phyloP scores from a whole-genome alignment of 306 rosid genomes.

The Cucurbita argyrosperma region DNA sequence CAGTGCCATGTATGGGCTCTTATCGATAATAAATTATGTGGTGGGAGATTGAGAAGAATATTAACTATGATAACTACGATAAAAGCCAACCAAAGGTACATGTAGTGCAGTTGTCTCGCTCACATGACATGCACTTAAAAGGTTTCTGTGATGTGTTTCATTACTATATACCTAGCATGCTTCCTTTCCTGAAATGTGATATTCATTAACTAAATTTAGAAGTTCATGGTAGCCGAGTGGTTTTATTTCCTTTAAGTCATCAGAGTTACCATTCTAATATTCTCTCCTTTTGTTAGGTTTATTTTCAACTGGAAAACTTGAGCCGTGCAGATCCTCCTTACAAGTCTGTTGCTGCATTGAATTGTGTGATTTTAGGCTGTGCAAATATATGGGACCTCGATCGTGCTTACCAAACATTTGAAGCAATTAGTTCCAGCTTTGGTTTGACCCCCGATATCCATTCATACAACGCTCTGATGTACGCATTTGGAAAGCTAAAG shows the following conservation, averaged over 20 bases:
- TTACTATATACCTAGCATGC: not conserved
- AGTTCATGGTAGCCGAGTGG: not conserved
- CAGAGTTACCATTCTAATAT: slow-evolving; percentile 13
- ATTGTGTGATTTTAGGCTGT: slow-evolving; percentile 78
- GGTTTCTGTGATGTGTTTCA: not conserved
- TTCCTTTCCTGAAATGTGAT: not conserved
- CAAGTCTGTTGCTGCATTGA: slow-evolving; percentile 82
- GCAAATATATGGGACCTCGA: slow-evolving; percentile 94
- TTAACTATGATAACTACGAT: not conserved
- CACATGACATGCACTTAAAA: not conserved
- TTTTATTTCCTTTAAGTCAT: not conserved
- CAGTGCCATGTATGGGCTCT: not conserved
- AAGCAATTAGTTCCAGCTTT: slow-evolving; percentile 68
- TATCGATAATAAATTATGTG: not conserved
- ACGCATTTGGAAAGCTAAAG: slow-evolving; percentile 81
- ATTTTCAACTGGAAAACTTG: slow-evolving; percentile 80
- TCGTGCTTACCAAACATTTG: slow-evolving; percentile 96
- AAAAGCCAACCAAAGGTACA: not conserved
- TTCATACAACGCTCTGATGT: slow-evolving; percentile 74
- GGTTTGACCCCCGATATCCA: slow-evolving; percentile 77
- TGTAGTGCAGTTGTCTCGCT: not conserved
- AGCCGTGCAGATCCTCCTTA: slow-evolving; percentile 60
- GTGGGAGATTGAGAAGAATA: not conserved
- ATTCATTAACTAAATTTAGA: not conserved
- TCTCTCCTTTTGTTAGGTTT: slow-evolving; percentile 42